Evolutionary conservation across 1,284 basidiomycete genomes (phyloP).

Genomic region (Serendipita sp.): DNA sequence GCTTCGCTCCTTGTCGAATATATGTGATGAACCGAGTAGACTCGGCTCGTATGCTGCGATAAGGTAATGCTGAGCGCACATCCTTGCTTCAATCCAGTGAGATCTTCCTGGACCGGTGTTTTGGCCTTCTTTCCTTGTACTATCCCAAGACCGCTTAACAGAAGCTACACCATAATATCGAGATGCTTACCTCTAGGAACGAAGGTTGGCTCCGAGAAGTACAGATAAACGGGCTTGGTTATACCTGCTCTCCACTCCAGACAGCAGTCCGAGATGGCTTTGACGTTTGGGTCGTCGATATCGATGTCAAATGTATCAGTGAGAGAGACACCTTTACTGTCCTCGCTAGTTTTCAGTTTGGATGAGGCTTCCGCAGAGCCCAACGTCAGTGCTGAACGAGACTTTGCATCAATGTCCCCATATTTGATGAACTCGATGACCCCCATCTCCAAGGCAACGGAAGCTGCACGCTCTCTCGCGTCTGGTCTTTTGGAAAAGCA

Average conservation of each 20-base stretch:
- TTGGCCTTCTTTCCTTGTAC: background rate
- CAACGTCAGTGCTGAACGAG: constrained; percentile 23
- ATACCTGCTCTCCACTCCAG: constrained; percentile 34
- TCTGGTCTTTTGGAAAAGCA: constrained; percentile 30
- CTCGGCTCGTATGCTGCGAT: constrained; percentile 29
- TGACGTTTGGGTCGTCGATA: constrained; percentile 16
- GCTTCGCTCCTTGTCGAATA: constrained; percentile 31
- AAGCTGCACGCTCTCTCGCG: constrained; percentile 36
- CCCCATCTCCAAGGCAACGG: constrained; percentile 40
- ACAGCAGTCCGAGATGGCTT: constrained; percentile 36
- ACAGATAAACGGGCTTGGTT: constrained; percentile 36
- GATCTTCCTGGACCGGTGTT: background rate
- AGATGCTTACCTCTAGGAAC: background rate
- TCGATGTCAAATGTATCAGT: constrained; percentile 11
- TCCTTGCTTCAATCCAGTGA: constrained; percentile 22
- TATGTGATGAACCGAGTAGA: constrained; percentile 34
- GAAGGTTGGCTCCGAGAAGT: constrained; percentile 31
- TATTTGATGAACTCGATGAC: constrained; percentile 40
- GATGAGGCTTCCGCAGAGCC: constrained; percentile 13
- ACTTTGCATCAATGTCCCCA: constrained; percentile 26
- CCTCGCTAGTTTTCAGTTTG: constrained; percentile 9
- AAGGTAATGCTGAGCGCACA: constrained; percentile 40
- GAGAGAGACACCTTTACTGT: constrained; percentile 9
- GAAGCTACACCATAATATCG: background rate
- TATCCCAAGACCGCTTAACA: background rate